These are phyloP conservation scores for Boletus mariae DNA, from an alignment of 1,284 basidiomycete genomes.

Conservation along the genomic window DNA sequence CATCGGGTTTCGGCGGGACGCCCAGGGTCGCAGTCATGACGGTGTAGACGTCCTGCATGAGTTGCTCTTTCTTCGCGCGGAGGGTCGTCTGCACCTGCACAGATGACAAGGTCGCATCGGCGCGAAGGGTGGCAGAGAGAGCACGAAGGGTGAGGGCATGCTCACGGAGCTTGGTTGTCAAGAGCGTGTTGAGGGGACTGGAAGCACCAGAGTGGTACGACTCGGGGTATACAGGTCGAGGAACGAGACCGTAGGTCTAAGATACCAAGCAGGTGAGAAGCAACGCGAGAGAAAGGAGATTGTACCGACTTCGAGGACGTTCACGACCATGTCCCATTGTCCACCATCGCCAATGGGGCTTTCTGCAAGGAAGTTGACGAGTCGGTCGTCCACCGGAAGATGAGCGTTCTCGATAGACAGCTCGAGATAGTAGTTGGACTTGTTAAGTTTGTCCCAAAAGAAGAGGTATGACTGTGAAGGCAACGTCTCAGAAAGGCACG, in stretches of 20 bases:
- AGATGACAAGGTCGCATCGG: conserved; percentile 40
- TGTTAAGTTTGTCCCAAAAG: conserved; percentile 96
- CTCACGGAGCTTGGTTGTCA: conserved; percentile 90
- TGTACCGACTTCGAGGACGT: conserved; percentile 61
- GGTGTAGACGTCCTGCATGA: conserved; percentile 84
- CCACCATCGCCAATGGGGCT: conserved; percentile 90
- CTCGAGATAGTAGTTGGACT: conserved; percentile 93
- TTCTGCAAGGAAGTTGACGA: conserved; percentile 72
- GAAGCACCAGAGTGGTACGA: conserved; percentile 80
- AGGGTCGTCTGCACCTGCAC: conserved; percentile 48
- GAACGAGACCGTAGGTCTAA: conserved; percentile 80
- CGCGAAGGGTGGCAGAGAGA: conserved; percentile 50
- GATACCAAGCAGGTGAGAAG: background rate
- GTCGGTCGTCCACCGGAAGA: conserved; percentile 77
- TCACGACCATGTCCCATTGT: conserved; percentile 94
- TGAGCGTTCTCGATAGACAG: conserved; percentile 80
- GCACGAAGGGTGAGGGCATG: conserved; percentile 80
- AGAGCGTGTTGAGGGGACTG: conserved; percentile 67
- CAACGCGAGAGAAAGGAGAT: background rate
- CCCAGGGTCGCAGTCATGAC: conserved; percentile 85
- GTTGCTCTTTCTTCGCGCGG: conserved; percentile 78
- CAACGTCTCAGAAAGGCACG: conserved; percentile 10
- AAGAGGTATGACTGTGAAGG: conserved; percentile 72
- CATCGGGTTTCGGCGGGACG: conserved; percentile 71
- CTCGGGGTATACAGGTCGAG: conserved; percentile 82